These are phyloP conservation scores for Hymenoscyphus repandus DNA, from an alignment of 2,329 filamentous ascomycete genomes.

Conservation along the genomic window DNA sequence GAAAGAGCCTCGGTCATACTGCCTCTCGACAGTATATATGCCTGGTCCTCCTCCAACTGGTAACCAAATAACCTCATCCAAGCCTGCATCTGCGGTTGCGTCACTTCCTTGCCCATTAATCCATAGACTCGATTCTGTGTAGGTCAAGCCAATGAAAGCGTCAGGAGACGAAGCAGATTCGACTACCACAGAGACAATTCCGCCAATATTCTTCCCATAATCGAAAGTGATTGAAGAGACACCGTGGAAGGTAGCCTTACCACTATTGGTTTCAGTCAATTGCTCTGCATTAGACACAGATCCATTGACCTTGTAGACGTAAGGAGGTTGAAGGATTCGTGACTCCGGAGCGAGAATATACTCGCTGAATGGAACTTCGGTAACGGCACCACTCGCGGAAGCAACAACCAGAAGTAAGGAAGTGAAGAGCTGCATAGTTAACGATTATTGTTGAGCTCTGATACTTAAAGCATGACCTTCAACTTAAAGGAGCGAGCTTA, in stretches of 20 bases:
- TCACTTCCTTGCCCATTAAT: constrained; percentile 42
- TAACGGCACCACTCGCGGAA: too few species aligned
- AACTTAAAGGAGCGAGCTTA: too few species aligned
- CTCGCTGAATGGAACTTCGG: constrained; percentile 27
- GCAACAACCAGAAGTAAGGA: too few species aligned
- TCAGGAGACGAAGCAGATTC: constrained; percentile 19
- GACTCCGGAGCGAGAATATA: constrained; percentile 33
- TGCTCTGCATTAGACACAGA: constrained; percentile 24
- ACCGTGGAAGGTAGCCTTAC: constrained; percentile 20
- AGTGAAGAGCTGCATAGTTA: too few species aligned
- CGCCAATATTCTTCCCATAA: constrained; percentile 36
- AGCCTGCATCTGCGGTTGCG: constrained; percentile 40
- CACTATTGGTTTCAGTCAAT: constrained; percentile 4
- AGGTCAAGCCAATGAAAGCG: constrained; percentile 36
- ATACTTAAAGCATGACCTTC: too few species aligned
- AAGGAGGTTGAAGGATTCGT: constrained; percentile 25
- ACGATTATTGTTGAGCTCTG: too few species aligned
- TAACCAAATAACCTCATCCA: constrained; percentile 46
- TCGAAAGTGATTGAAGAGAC: constrained; percentile 35
- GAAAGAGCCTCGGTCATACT: constrained; percentile 45
- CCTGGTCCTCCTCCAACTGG: constrained; percentile 31
- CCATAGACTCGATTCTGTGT: constrained; percentile 40
- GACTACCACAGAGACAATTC: constrained; percentile 34
- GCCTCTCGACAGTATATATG: constrained; percentile 36
- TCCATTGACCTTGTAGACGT: constrained; percentile 29